Base-by-base conservation (phyloP, 2,329 filamentous ascomycete genomes). In the Coniochaeta ligniaria region DNA sequence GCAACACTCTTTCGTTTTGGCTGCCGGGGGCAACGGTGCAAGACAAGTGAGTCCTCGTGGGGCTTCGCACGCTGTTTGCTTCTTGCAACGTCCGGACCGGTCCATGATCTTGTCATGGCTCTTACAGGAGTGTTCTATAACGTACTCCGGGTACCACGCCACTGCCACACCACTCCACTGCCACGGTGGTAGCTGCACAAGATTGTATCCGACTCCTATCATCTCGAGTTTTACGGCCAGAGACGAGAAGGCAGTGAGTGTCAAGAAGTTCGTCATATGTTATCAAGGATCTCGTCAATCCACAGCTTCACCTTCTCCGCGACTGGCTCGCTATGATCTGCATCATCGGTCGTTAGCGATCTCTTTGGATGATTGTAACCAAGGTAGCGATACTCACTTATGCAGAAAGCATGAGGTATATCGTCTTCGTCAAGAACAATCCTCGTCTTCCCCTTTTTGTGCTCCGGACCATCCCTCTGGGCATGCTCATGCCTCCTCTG, bases 401-500 rank as follows among this genome's bases (percentile, higher is more conserved):
- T 78, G 67, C 84, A 87, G 71, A 88, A 89, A 0, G 81, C 83
- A 71, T 89, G 86, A 8, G 81, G 81, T 11, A 88, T 70, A 11
- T 78, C 74, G 2, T 77, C 78, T 64, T 84, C 78, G 60, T 87
- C 84, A 38, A 88, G 74, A 36, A 80, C 70, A 57, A 86, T 75
- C 60, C 73, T 75, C 0, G 80, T 79, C 62, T 76, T 73, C 7
- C 75, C 75, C 28, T 64, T 64, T 57, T 73, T 69, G 31, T 71
- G 61, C 50, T 1, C 60, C 31, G 62, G 62, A 11, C 28, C 67
- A 50, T 69, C 70, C 68, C 71, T 70, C 59, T 69, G 59, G 47
- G 65, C 65, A 56, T 68, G 65, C 61, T 68, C 70, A 66, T 66
- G 70, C 61, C 76, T 71, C 47, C 71, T 71, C 52, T 73, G 74